Percentiles rank a stretch among this genome's conserved stretches.
Conservation (phyloP, 2,329 filamentous ascomycete species). For the Xylaria digitata region DNA sequence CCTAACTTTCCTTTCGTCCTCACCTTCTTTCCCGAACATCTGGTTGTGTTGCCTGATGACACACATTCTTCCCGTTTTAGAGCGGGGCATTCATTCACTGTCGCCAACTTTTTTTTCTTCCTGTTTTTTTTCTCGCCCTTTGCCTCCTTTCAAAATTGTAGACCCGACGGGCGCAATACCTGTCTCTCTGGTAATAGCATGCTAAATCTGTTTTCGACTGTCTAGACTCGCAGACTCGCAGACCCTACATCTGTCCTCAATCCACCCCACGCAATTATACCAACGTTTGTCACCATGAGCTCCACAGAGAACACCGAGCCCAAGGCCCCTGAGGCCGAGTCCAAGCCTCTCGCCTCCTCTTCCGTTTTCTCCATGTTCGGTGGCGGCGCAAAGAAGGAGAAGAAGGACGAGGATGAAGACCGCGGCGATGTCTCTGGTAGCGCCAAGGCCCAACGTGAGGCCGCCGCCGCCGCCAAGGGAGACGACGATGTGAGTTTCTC, state of each 20-base stretch:
- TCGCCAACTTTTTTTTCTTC: conserved; percentile 21
- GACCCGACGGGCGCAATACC: not conserved
- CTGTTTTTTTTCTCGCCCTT: not conserved
- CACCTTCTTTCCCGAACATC: not conserved
- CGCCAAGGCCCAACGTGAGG: conserved; percentile 80
- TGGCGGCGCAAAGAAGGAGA: conserved; percentile 95
- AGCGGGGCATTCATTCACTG: conserved; percentile 31
- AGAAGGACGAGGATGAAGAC: conserved; percentile 85
- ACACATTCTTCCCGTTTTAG: conserved; percentile 2
- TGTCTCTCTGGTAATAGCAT: conserved; percentile 1
- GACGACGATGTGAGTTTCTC: conserved; percentile 62
- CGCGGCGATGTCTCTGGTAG: conserved; percentile 89
- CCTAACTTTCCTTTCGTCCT: conserved; percentile 28
- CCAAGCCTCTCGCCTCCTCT: conserved; percentile 63
- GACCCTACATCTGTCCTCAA: conserved; percentile 3
- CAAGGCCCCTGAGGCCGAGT: conserved; percentile 56
- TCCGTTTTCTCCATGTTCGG: conserved; percentile 98
- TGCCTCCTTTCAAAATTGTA: not conserved
- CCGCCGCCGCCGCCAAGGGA: conserved; percentile 67
- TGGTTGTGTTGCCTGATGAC: conserved; percentile 29
- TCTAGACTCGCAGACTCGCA: conserved; percentile 24
- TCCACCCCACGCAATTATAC: conserved; percentile 15
- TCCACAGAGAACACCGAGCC: conserved; percentile 63
- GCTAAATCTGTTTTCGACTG: conserved; percentile 24
- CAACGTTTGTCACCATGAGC: conserved; percentile 56